Conservation (phyloP, 1,284 basidiomycete species). For the Leccinum glutinopallens region DNA sequence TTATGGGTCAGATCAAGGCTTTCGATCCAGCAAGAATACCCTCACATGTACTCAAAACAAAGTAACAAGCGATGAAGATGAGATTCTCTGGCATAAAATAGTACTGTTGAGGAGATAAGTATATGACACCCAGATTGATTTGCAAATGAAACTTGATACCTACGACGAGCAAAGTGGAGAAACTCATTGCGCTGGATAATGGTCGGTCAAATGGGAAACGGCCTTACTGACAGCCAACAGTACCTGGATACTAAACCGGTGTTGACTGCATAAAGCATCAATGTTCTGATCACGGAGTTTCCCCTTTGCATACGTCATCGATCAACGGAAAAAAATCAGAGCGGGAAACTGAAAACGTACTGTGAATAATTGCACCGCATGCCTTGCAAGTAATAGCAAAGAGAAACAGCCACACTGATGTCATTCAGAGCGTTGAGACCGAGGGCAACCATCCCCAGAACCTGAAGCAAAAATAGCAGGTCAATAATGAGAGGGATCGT, state of each 20-base stretch:
- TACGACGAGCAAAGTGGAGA: constrained; percentile 61
- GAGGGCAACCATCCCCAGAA: constrained; percentile 46
- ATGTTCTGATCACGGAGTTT: constrained; percentile 58
- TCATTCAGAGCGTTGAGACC: constrained; percentile 50
- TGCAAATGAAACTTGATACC: constrained; percentile 4
- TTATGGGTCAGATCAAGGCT: constrained; percentile 7
- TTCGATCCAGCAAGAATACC: constrained; percentile 1
- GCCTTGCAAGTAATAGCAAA: constrained; percentile 54
- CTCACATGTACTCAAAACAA: constrained; percentile 66
- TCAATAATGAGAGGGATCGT: background rate
- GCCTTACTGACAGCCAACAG: constrained; percentile 5
- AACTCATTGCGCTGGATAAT: constrained; percentile 52
- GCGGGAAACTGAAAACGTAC: constrained; percentile 18
- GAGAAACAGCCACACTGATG: constrained; percentile 46
- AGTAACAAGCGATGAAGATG: constrained; percentile 60
- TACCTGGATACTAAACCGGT: constrained; percentile 62
- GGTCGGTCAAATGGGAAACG: constrained; percentile 8
- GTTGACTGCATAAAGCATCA: constrained; percentile 53
- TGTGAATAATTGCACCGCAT: constrained; percentile 46
- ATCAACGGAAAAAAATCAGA: background rate
- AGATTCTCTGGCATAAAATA: constrained; percentile 57
- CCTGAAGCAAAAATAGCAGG: constrained; percentile 28
- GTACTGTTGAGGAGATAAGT: constrained; percentile 43
- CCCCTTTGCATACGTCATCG: constrained; percentile 41
- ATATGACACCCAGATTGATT: background rate